Base-by-base conservation (phyloP, 345 rosid species). In the Chamaenerion angustifolium region DNA sequence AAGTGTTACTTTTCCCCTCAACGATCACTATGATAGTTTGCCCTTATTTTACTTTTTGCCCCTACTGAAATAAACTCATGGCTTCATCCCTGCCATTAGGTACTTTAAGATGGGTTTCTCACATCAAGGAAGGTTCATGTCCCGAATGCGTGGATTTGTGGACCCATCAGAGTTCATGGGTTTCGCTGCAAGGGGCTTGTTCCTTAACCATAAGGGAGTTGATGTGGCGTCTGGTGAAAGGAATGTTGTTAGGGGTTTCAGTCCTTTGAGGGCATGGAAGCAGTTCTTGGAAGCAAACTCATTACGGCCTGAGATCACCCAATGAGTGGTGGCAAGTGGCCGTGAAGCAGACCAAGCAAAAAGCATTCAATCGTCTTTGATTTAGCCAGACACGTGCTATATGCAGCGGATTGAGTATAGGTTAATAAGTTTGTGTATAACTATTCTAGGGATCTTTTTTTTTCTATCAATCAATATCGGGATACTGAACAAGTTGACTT, bases 151-250 rank as follows among this genome's bases (percentile, higher is more conserved):
- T 43, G 73, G 75, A 51, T 73, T 51, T 11, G 47, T 74, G 70
- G 79, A 78, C 49, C 73, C 85, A 6, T 64, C 75, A 0, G 88
- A 86, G 61, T 66, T 83, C 3, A 65, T 86, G 77, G 84, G 92
- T 12, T 90, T 90, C 4, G 88, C 98, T 0, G 95, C 98, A 5
- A 81, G 68, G 63, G 85, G 76, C 25, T 52, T 86, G 48, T 74
- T 86, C 56, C 11, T 49, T 64, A 82, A 56, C 21, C n/a, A 16
- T 18, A 51, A 58, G 56, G 44, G 51, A n/a, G 40, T 51, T 4
- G 59, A 59, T 42, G 66, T 45, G 43, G 51, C 42, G 18, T 12
- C 18, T 19, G 45, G 48, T 4, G 51, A 31, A 31, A 31, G 37
- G 25, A 21, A 21, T 21, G 25, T 4, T 18, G 14, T 47, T n/a